Base-by-base conservation (phyloP, 2,329 filamentous ascomycete species). In the Aspergillus eucalypticola region DNA sequence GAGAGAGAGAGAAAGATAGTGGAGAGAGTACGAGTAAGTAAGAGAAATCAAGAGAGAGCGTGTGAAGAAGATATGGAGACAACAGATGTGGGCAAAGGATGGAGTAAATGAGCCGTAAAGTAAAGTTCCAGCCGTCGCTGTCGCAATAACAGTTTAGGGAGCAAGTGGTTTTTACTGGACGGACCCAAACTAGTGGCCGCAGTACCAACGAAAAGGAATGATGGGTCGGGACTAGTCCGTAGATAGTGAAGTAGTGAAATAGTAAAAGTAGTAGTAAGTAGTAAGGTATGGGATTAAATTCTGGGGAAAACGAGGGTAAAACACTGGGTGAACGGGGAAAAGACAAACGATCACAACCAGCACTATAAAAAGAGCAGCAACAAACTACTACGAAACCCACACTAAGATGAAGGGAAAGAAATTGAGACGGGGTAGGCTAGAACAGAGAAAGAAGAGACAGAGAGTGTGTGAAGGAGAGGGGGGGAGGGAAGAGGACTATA, bases 21-120 rank as follows among this genome's bases (percentile, higher is more conserved):
- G 27, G 50, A 48, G 23, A 39, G 46, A 19, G 50, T 32, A 35
- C 5, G 32, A 56, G 56, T 17, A 44, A 56, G 53, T 27, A 29
- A 56, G 35, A 48, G 50, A 54, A 29, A 39, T 15, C 50, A 21
- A 39, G 19, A 56, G 51, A 35, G 21, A 11, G 17, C 39, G 27
- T 44, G 54, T 46, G 27, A 59, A 21, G 21, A 57, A 52, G 42
- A 44, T 48, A 54, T 19, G 27, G 50, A 48, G 23, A 39, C 50
- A 19, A 32, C 32, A 35, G 50, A 29, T 52, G 29, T 35, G 41
- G 32, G 49, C 38, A 57, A 57, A 60, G 23, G 54, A 38, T 58
- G 50, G 54, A 58, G 42, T 58, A 60, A 62, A 57, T 53, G 54
- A 62, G 59, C 41, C 19, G 41, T 44, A 44, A 44, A 44, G 41